These are phyloP conservation scores for Stemphylium lycopersici DNA, from an alignment of 2,329 filamentous ascomycete genomes.

Conservation along the genomic window DNA sequence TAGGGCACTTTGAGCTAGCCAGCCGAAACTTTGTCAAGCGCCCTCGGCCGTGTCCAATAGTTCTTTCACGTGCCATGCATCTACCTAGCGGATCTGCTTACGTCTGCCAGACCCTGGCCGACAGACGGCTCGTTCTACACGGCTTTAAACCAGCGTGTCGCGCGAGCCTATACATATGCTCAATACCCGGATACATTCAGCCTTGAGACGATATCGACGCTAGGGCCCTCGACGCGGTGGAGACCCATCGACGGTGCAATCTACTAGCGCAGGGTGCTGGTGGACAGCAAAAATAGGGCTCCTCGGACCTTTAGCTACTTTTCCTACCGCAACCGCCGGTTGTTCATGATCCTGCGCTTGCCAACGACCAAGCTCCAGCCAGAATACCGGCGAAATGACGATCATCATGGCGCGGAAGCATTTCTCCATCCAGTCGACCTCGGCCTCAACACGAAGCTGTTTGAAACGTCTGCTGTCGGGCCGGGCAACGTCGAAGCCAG, in stretches of 20 bases:
- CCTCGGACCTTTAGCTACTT: slow-evolving; percentile 3
- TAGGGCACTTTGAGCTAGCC: slow-evolving; percentile 19
- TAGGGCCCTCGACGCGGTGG: slow-evolving; percentile 7
- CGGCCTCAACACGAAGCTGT: slow-evolving; percentile 11
- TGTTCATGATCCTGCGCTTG: slow-evolving; percentile 6
- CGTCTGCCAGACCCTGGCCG: slow-evolving; percentile 3
- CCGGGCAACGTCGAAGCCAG: slow-evolving; percentile 9
- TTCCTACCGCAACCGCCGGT: slow-evolving; percentile 13
- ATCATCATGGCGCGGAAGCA: slow-evolving; percentile 15
- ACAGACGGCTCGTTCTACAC: slow-evolving; percentile 14
- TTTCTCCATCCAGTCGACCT: slow-evolving; percentile 18
- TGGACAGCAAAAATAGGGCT: slow-evolving; percentile 9
- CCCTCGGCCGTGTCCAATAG: slow-evolving; percentile 13
- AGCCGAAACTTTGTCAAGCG: slow-evolving; percentile 14
- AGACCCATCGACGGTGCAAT: slow-evolving; percentile 11
- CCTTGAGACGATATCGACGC: slow-evolving; percentile 11
- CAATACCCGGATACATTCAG: slow-evolving; percentile 13
- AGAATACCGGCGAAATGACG: slow-evolving; percentile 1
- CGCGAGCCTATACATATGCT: slow-evolving; percentile 11
- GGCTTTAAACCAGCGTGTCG: neutral
- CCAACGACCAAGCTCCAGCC: neutral
- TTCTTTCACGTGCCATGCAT: slow-evolving; percentile 16
- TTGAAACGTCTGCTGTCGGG: slow-evolving; percentile 15
- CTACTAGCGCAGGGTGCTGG: slow-evolving; percentile 10
- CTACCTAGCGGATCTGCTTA: slow-evolving; percentile 3